Conservation (phyloP, 2,329 filamentous ascomycete genomes). For the Pseudogymnoascus destructans region DNA sequence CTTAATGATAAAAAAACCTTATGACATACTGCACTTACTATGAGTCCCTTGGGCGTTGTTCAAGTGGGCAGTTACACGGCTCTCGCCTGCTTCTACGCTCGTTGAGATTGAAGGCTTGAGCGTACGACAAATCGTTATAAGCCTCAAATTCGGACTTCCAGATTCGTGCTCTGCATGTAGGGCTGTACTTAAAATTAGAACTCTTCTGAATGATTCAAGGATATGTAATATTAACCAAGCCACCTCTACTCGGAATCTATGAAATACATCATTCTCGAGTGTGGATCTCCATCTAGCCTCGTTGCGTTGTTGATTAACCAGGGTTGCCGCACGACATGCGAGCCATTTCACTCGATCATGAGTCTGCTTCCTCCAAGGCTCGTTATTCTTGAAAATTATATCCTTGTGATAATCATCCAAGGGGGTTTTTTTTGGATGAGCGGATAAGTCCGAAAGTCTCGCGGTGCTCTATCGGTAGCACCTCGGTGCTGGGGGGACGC, state of each 20-base stretch:
- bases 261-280: not conserved
- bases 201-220: not conserved
- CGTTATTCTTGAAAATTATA: not conserved
- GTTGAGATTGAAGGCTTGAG: not conserved
- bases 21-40: not conserved
- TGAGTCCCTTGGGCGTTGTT: not conserved
- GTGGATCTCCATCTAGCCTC: slow-evolving; percentile 1
- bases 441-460: not conserved
- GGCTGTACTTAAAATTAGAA: slow-evolving; percentile 10
- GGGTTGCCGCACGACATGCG: not conserved
- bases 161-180: slow-evolving; percentile 12
- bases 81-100: not conserved
- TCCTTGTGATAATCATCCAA: not conserved
- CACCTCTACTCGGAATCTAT: slow-evolving; percentile 13
- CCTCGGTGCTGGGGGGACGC: not conserved
- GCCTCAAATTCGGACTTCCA: slow-evolving; percentile 14
- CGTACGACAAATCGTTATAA: not conserved
- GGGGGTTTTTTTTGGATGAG: not conserved
- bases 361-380: slow-evolving; percentile 7
- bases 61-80: not conserved
- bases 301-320: not conserved
- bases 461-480: not conserved
- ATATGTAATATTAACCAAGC: slow-evolving; percentile 11
- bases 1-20: not conserved
- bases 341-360: not conserved